Base-by-base conservation (phyloP, 352 stramenopile genomes). In the Phytophthora europaea region DNA sequence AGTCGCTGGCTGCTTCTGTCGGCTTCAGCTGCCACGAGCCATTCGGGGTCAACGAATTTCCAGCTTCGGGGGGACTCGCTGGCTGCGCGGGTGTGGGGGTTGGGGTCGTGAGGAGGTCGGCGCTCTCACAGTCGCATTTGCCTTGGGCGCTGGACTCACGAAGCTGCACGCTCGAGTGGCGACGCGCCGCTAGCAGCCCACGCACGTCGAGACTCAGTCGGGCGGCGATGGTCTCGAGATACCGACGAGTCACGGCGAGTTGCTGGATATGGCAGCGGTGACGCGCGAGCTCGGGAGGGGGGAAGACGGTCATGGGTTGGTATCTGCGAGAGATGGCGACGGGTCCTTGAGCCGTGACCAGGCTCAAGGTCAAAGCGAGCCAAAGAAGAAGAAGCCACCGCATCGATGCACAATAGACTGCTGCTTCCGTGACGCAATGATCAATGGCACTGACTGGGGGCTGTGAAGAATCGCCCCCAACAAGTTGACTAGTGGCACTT, bases 341-440 rank as follows among this genome's bases (percentile, higher is more conserved):
- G 18, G 58, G 47, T 61, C 59, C 58, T 68, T 74, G 70, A 73
- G 59, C 50, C 64, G 53, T 20, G 18, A 18, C 28, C 3, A 40
- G 34, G n/a, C 58, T 45, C 15, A 71, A 61, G 56, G 60, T 18
- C 40, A 78, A 38, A 67, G 65, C 53, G 36, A 77, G n/a, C 26
- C 53, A 78, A 52, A 56, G 20, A 12, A 67, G 38, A n/a, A 43
- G 18, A 28, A 65, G 50, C 55, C 59, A 67, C 18, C 60, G 54
- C 70, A 78, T 78, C 31, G 45, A 50, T 48, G 48, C 20, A 23
- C 64, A 54, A 45, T 33, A 48, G 40, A 54, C 45, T 75, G 68
- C 51, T 57, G 58, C 64, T 66, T 66, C 60, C 64, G 64, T 73
- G 70, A 77, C 70, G 65, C 70, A 78, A 71, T 67, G 56, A 66